Conservation (phyloP, 2,329 filamentous ascomycete genomes). For the Pestalotiopsis sp. region DNA sequence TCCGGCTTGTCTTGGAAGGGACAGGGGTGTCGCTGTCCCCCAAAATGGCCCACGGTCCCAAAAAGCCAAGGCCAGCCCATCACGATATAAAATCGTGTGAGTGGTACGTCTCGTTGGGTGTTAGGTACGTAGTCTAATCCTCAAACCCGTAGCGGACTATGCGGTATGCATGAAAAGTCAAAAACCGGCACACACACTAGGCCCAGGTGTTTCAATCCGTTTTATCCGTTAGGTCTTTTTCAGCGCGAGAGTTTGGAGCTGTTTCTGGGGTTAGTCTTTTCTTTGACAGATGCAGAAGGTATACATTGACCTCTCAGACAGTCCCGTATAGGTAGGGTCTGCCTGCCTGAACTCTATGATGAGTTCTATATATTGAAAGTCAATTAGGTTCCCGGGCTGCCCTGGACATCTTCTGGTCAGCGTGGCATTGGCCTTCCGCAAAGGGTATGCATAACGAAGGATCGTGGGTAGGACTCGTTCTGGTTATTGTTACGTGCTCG, state of each 20-base stretch:
- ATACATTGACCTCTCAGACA: not conserved
- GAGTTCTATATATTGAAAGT: not conserved
- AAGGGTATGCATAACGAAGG: not conserved
- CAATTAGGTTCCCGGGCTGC: too few relatives aligned
- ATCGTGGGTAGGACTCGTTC: not conserved
- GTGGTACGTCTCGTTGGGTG: not conserved
- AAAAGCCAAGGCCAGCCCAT: not conserved
- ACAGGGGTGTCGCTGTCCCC: not conserved
- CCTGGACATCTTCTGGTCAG: not conserved
- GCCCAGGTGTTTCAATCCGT: slow-evolving; percentile 1
- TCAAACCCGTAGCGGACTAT: not conserved
- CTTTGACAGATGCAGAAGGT: not conserved
- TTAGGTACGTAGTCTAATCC: not conserved
- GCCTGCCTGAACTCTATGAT: not conserved
- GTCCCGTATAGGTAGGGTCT: not conserved
- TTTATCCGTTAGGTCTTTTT: slow-evolving; percentile 1
- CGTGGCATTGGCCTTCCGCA: not conserved
- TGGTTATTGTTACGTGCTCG: not conserved
- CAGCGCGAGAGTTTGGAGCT: not conserved
- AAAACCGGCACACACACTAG: not conserved
- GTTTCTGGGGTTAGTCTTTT: not conserved
- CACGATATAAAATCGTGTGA: not conserved
- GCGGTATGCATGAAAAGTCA: not conserved
- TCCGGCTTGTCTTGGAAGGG: not conserved
- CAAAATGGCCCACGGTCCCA: not conserved